phyloP scores from a whole-genome alignment of 192 early-diverging fungal genomes.

The Coemansia sp. region DNA sequence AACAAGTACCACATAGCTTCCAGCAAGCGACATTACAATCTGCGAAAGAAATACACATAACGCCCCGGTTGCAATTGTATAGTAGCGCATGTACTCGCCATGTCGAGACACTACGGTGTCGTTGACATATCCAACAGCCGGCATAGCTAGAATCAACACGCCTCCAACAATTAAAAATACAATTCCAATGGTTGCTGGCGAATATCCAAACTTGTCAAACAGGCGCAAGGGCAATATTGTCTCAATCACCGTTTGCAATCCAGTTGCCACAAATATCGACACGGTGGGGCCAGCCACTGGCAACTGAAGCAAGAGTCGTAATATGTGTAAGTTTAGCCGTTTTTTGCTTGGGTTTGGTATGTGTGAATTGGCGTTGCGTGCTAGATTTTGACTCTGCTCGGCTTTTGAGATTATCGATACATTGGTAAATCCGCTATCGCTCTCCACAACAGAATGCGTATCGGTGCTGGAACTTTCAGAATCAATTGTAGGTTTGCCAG shows the following conservation, averaged over 20 bases:
- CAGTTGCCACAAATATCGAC: slow-evolving; percentile 47
- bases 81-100: slow-evolving; percentile 52
- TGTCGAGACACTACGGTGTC: slow-evolving; percentile 24
- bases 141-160: slow-evolving; percentile 46
- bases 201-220: slow-evolving; percentile 43
- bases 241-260: slow-evolving; percentile 50
- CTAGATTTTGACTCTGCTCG: neutral
- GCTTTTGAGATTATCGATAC: neutral
- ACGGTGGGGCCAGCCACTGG: slow-evolving; percentile 44
- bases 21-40: slow-evolving; percentile 24
- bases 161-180: slow-evolving; percentile 49
- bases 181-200: slow-evolving; percentile 40
- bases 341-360: neutral
- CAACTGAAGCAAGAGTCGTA: slow-evolving; percentile 25
- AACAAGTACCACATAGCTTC: slow-evolving; percentile 33
- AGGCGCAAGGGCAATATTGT: slow-evolving; percentile 44
- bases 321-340: slow-evolving; percentile 9
- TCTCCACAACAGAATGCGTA: neutral
- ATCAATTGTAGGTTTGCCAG: slow-evolving; percentile 8
- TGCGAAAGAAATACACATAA: slow-evolving; percentile 30
- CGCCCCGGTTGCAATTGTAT: slow-evolving; percentile 28
- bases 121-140: slow-evolving; percentile 32
- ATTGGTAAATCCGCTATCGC: neutral
- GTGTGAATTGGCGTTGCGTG: neutral
- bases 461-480: neutral